phyloP scores from a whole-genome alignment of 768 basidiomycete genomes.

The Chalciporus sphaerocephalus region DNA sequence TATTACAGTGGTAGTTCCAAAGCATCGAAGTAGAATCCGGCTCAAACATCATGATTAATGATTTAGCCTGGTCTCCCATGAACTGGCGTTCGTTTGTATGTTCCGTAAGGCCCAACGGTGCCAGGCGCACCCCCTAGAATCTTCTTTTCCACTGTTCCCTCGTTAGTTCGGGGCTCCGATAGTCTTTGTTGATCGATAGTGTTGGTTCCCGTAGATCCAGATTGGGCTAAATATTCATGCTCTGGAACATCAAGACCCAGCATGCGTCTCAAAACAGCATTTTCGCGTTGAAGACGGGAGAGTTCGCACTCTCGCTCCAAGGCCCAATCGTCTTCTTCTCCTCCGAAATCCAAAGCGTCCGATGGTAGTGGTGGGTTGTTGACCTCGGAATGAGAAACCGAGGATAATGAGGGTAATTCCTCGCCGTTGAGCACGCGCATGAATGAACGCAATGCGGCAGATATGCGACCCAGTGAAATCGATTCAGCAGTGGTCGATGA shows the following conservation, averaged over 20 bases:
- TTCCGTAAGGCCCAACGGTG: conserved; percentile 42
- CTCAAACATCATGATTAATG: background rate
- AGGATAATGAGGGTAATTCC: conserved; percentile 29
- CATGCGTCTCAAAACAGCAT: conserved; percentile 72
- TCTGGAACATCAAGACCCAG: conserved; percentile 45
- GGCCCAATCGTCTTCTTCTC: conserved; percentile 64
- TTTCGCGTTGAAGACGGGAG: conserved; percentile 81
- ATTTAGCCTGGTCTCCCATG: conserved; percentile 15
- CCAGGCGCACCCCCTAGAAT: conserved; percentile 33
- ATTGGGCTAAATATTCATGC: conserved; percentile 6
- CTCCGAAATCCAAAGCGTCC: conserved; percentile 24
- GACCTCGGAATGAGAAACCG: conserved; percentile 4
- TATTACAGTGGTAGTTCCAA: too few species aligned
- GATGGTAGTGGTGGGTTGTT: background rate
- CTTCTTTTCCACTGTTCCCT: conserved; percentile 19
- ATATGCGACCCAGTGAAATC: conserved; percentile 63
- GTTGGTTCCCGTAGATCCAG: conserved; percentile 1
- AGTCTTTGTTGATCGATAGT: conserved; percentile 12
- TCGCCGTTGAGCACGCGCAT: conserved; percentile 71
- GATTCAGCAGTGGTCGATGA: conserved; percentile 62
- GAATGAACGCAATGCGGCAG: conserved; percentile 62
- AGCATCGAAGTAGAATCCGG: background rate
- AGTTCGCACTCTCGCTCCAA: conserved; percentile 91
- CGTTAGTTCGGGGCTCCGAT: conserved; percentile 12
- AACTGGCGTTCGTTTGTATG: conserved; percentile 38